Conservation (phyloP, 495 filamentous ascomycete genomes). For the Aspergillus funiculosus region DNA sequence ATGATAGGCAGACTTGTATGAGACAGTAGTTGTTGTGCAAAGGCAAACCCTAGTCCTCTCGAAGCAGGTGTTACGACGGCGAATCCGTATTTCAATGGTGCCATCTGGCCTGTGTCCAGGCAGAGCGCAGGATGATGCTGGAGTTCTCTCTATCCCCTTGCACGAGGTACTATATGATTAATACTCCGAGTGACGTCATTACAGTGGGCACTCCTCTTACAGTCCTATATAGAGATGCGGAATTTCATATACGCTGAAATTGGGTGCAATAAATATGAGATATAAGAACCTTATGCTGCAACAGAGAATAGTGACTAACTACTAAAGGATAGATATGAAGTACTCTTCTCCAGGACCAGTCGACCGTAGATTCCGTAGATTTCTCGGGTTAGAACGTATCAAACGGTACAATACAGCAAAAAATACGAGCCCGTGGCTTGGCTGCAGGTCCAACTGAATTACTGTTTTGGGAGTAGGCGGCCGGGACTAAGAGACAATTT, state of each 20-base stretch:
- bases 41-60: conserved; percentile 66
- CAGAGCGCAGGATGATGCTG: neutral
- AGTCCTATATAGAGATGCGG: too few species aligned
- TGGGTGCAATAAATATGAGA: too few species aligned
- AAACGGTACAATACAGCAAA: conserved; percentile 1
- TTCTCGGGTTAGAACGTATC: too few species aligned
- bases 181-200: too few species aligned
- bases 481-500: neutral
- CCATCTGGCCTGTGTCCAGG: conserved; percentile 13
- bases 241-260: too few species aligned
- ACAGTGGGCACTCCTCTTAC: too few species aligned
- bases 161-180: too few species aligned
- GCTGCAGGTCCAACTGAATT: neutral
- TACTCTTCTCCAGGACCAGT: too few species aligned
- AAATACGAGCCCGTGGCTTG: neutral
- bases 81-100: conserved; percentile 7
- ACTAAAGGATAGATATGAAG: neutral
- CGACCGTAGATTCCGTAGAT: too few species aligned
- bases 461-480: neutral
- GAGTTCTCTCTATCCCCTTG: neutral
- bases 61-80: conserved; percentile 55
- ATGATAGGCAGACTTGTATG: conserved; percentile 63
- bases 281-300: too few species aligned
- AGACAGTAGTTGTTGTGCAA: conserved; percentile 60
- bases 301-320: too few species aligned